Percentiles rank a stretch among this genome's conserved stretches.
phyloP scores from a whole-genome alignment of 257 asterid genomes.

The Penstemon newberryi region DNA sequence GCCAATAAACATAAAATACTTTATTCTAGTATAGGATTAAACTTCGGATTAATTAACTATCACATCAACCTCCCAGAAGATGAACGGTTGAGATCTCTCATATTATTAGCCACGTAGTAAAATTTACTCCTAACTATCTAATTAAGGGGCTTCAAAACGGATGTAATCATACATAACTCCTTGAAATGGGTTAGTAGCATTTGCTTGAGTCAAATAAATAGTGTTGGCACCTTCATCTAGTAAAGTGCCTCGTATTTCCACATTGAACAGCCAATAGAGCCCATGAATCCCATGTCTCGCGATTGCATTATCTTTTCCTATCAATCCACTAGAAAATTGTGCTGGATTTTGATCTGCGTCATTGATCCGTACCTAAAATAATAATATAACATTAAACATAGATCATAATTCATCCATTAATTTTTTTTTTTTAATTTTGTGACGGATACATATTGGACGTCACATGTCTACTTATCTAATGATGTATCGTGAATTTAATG shows the following conservation, averaged over 20 bases:
- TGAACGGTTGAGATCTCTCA: too few species aligned
- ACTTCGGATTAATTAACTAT: too few species aligned
- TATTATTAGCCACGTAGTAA: too few species aligned
- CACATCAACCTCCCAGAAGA: too few species aligned
- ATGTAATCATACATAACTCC: constrained; percentile 78
- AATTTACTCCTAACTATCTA: neutral
- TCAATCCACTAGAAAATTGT: constrained; percentile 51
- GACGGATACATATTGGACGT: too few species aligned
- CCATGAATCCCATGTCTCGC: constrained; percentile 91
- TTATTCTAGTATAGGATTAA: too few species aligned
- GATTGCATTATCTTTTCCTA: constrained; percentile 78
- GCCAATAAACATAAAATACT: too few species aligned
- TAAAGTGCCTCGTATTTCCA: constrained; percentile 40
- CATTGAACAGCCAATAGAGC: constrained; percentile 60
- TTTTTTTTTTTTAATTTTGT: neutral
- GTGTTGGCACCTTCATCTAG: constrained; percentile 52
- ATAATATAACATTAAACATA: neutral
- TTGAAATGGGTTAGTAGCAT: constrained; percentile 51
- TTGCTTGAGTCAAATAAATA: constrained; percentile 60
- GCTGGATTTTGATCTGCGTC: constrained; percentile 38
- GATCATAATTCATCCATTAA: neutral
- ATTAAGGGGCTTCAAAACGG: constrained; percentile 47
- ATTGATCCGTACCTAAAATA: constrained; percentile 54
- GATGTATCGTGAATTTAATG: neutral
- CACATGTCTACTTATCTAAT: too few species aligned